Evolutionary conservation across 768 basidiomycete genomes (phyloP), one percentile per base, ranked within the genome.

Genomic region (Dentipellis fragilis): DNA sequence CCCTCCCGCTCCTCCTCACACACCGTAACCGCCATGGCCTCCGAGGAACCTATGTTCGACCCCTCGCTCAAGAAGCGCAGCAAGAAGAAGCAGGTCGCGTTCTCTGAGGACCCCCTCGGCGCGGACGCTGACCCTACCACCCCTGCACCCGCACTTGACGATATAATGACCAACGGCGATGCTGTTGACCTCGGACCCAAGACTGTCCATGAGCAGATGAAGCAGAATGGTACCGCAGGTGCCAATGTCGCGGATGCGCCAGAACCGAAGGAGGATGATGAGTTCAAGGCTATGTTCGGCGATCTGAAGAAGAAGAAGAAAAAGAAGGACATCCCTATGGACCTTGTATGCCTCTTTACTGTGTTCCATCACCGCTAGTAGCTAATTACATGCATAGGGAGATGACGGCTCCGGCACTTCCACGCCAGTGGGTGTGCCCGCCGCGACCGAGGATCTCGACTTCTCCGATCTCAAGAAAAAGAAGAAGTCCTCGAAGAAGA

Each of bases 391-490:
- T 51, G 34, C 52, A 54, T 60, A 86, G 85, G 81, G 74, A 14
- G 75, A 71, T 17, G 87, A 89, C 21, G 81, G 70, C 56, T 82
- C 86, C 16, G 85, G 82, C 21, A 73, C 83, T 23, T 80, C 85
- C 0, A 84, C 86, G 12, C 82, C 85, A 16, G 70, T 67, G 1
- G 56, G 35, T 8, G 63, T 60, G n/a, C 67, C 65, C 57, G 63
- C 62, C 4, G 62, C 62, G 21, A 52, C 64, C 75, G 91, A 88
- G 58, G 93, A 93, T 63, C 77, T 94, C 57, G 90, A 93, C 72
- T 97, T 97, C 68, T 91, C 89, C 7, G 95, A 97, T 67, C 77
- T 97, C 69, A 96, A 97, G 76, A 95, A 93, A 78, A 94, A 94
- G 77, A 94, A 93, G 73, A 93, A 93, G 67, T 77, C 79, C 34